Percentiles rank a stretch among this genome's conserved stretches.
phyloP scores from a whole-genome alignment of 345 rosid genomes.

The Murraya koenigii region DNA sequence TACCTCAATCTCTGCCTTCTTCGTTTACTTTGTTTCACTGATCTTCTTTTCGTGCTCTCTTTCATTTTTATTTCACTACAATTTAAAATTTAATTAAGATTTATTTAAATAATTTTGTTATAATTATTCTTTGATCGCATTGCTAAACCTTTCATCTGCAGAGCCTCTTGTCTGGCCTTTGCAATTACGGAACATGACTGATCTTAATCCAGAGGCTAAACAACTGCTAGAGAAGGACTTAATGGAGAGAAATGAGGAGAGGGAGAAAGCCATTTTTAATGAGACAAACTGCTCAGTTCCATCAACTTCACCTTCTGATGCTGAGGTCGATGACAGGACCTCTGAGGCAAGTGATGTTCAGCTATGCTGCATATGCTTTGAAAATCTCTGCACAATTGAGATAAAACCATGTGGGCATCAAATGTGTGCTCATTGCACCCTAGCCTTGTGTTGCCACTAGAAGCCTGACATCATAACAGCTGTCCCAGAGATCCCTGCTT shows the following conservation, averaged over 20 bases:
- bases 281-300: slow-evolving; percentile 26
- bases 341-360: slow-evolving; percentile 35
- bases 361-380: slow-evolving; percentile 38
- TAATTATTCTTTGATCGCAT: no score
- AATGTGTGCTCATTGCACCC: slow-evolving; percentile 31
- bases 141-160: slow-evolving; percentile 43
- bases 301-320: slow-evolving; percentile 34
- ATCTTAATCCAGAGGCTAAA: slow-evolving; percentile 41
- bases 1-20: no score
- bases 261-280: slow-evolving; percentile 44
- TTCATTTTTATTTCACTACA: no score
- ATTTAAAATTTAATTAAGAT: no score
- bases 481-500: slow-evolving; percentile 16
- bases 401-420: slow-evolving; percentile 29
- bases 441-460: slow-evolving; percentile 36
- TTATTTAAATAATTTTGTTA: no score
- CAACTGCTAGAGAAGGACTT: slow-evolving; percentile 35
- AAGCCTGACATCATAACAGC: slow-evolving; percentile 23
- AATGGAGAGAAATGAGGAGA: slow-evolving; percentile 38
- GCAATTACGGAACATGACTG: slow-evolving; percentile 41
- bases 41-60: no score
- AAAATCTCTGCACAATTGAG: slow-evolving; percentile 32
- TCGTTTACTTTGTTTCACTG: no score
- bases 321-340: slow-evolving; percentile 23
- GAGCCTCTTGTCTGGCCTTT: slow-evolving; percentile 52